Base-by-base conservation (phyloP, 495 filamentous ascomycete species). In the Tuber magnatum region DNA sequence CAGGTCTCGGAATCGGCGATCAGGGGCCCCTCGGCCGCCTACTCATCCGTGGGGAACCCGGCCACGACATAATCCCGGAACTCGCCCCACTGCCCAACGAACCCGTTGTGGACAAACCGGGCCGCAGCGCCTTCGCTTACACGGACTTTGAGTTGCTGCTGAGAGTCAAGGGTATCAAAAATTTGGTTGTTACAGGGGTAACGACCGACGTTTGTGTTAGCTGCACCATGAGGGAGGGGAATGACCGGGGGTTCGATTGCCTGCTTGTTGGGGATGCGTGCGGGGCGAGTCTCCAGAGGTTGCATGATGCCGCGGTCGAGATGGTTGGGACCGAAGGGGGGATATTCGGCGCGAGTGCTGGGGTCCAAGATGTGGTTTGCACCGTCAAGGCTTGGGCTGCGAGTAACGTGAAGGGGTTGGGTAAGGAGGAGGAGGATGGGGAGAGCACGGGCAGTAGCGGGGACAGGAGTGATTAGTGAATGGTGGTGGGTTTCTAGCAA, bases 171-270 rank as follows among this genome's bases (percentile, higher is more conserved):
- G 88, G 88, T 0, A 80, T 92, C 65, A 88, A 84, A 73, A 90
- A 91, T 77, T 84, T 92, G 44, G 83, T 92, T 12, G 78, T 92
- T 7, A 86, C 85, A 22, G 90, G 90, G 3, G 90, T 92, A 12
- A 92, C 90, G 1, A 91, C 90, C 2, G 90, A 92, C 81, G 89
- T 90, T 8, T 91, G 90, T 76, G 89, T 92, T 5, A 86, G 86
- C 69, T 89, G 86, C 10, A 92, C 90, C 0, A 87, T 92, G 86
- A 85, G 90, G 74, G 90, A 92, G 76, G 90, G 89, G 32, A 91
- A 90, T 81, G 90, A 91, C 83, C 85, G 89, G 9, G 89, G 89
- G 0, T 90, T 87, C 75, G 89, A 91, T 71, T 90, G 88, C 71
- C 79, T 89, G n/a, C 69, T 90, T 12, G 73, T 90, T 39, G 84